These are phyloP conservation scores for Aquanectria penicillioides DNA, from an alignment of 2,329 filamentous ascomycete species.

Conservation along the genomic window DNA sequence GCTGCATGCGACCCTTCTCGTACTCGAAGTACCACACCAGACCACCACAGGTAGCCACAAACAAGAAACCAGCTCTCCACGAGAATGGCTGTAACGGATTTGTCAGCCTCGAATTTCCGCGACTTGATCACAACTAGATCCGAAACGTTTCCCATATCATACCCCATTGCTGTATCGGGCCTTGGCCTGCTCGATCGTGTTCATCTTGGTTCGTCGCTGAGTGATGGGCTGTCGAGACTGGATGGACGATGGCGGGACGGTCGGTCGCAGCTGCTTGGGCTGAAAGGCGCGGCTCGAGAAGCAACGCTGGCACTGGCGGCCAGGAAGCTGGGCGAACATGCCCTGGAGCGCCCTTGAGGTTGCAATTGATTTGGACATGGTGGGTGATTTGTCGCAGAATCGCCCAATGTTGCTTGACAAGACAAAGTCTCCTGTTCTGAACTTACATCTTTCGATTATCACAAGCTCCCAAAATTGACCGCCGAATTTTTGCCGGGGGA, in stretches of 20 bases:
- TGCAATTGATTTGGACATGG: conserved; percentile 53
- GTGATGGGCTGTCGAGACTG: conserved; percentile 48
- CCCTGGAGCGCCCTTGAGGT: conserved; percentile 50
- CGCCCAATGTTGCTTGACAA: conserved; percentile 27
- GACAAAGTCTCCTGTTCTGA: conserved; percentile 28
- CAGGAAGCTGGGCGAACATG: conserved; percentile 43
- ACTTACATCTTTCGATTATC: conserved; percentile 42
- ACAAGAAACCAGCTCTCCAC: conserved; percentile 87
- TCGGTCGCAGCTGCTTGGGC: conserved; percentile 49
- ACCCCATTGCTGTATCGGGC: conserved; percentile 67
- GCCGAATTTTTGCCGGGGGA: conserved; percentile 40
- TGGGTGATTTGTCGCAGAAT: conserved; percentile 23
- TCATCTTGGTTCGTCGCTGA: conserved; percentile 55
- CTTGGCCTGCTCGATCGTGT: conserved; percentile 68
- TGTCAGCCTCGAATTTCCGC: conserved; percentile 37
- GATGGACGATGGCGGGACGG: conserved; percentile 42
- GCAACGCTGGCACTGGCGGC: conserved; percentile 55
- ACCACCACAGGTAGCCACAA: conserved; percentile 79
- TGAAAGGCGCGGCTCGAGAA: conserved; percentile 50
- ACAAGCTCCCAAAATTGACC: conserved; percentile 36
- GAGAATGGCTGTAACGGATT: conserved; percentile 78
- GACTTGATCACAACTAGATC: neutral
- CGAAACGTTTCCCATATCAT: conserved; percentile 38
- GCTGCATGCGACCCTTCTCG: conserved; percentile 91
- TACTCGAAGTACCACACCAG: conserved; percentile 92